phyloP scores from a whole-genome alignment of 2,329 filamentous ascomycete genomes.

The Claviceps lovelessii region DNA sequence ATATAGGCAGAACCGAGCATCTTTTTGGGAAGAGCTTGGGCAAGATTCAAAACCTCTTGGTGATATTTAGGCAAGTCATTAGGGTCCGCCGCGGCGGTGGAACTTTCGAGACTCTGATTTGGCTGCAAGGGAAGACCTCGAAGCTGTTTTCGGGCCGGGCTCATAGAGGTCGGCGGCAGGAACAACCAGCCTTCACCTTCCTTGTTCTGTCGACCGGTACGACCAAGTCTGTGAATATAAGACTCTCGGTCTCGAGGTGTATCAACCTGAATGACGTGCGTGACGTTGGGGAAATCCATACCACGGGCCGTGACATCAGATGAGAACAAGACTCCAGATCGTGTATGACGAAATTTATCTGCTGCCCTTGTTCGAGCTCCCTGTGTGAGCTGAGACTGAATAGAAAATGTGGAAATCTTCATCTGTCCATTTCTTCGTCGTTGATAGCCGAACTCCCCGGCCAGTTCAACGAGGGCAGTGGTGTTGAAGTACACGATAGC shows the following conservation, averaged over 20 bases:
- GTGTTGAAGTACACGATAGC: constrained; percentile 88
- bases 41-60: constrained; percentile 26
- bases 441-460: constrained; percentile 36
- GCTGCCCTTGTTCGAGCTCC: constrained; percentile 52
- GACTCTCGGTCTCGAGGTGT: constrained; percentile 49
- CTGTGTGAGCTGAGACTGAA: constrained; percentile 72
- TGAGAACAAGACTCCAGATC: constrained; percentile 54
- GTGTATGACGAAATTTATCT: constrained; percentile 53
- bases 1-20: constrained; percentile 33
- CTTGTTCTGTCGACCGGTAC: constrained; percentile 62
- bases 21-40: constrained; percentile 23
- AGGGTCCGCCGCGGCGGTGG: constrained; percentile 35
- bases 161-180: constrained; percentile 39
- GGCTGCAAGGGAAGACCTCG: constrained; percentile 45
- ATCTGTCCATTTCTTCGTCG: constrained; percentile 24
- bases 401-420: constrained; percentile 32
- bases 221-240: constrained; percentile 65
- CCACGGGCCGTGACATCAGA: constrained; percentile 70
- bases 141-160: constrained; percentile 35
- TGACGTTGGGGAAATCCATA: constrained; percentile 71
- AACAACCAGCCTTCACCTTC: constrained; percentile 59
- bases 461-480: constrained; percentile 56
- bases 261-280: constrained; percentile 65
- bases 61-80: constrained; percentile 34
- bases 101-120: constrained; percentile 35